phyloP scores from a whole-genome alignment of 345 rosid genomes.

The Rhodamnia argentea region DNA sequence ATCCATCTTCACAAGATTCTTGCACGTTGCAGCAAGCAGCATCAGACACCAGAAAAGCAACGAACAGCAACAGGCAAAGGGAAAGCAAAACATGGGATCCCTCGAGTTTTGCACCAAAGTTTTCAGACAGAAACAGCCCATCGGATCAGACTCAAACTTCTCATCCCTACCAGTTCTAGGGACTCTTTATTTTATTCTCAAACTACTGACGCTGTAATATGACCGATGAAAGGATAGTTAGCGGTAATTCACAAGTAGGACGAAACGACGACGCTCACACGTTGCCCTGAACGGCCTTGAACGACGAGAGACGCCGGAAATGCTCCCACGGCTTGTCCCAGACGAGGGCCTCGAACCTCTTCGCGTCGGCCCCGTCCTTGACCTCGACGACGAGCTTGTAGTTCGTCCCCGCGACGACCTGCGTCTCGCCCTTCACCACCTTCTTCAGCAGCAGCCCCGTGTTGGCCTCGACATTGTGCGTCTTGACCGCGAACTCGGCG shows the following conservation, averaged over 20 bases:
- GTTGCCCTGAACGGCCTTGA: background rate
- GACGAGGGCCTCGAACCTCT: constrained; percentile 33
- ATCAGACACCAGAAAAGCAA: background rate
- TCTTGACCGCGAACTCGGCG: constrained; percentile 38
- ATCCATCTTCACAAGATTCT: background rate
- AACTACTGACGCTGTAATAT: background rate
- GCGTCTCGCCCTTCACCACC: constrained; percentile 35
- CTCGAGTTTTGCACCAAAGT: background rate
- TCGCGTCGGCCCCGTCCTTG: background rate
- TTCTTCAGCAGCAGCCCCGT: constrained; percentile 8
- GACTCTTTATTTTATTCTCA: background rate
- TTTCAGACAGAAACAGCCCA: background rate
- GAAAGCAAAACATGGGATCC: background rate
- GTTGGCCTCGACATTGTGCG: constrained; percentile 12
- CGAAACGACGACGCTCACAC: background rate
- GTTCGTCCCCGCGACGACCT: constrained; percentile 42
- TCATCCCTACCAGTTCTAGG: background rate
- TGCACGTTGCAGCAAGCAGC: background rate
- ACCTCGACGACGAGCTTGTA: constrained; percentile 32
- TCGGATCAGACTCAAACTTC: background rate
- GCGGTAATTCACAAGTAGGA: background rate
- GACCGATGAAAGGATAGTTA: background rate
- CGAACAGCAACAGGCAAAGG: background rate
- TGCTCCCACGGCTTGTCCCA: constrained; percentile 40
- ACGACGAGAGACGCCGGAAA: background rate